Base-by-base conservation (phyloP, 495 filamentous ascomycete species). In the Trichodelitschia bisporula region DNA sequence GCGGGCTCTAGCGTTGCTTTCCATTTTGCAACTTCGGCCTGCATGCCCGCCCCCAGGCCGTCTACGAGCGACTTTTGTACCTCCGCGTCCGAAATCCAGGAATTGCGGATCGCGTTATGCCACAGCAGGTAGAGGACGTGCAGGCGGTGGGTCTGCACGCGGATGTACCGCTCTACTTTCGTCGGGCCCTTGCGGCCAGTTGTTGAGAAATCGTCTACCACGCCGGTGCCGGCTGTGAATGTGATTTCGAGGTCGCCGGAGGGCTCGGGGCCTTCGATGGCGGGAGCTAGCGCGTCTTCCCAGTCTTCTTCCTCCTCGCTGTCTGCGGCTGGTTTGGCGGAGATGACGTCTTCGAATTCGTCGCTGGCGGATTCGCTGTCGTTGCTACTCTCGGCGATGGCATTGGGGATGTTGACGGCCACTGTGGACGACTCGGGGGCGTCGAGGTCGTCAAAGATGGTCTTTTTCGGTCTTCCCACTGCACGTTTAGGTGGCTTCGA, bases 41-140 rank as follows among this genome's bases (percentile, higher is more conserved):
- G 55, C 33, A 72, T 58, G 0, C 55, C 59, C 2, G 66, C 58
- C 0, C 72, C 65, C 15, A 97, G 33, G 32, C 77, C 71, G 8
- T 64, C 62, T 1, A 82, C 50, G 31, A 97, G 50, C 29, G 75
- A 75, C 12, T 68, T 66, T 41, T 93, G 82, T 4, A 82, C 55
- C 31, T 77, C 64, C 15, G 61, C 41, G 42, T 95, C 80, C 37
- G 77, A 82, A 15, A 71, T 45, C 84, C 86, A 97, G 4, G 64
- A 43, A 48, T 93, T 97, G 15, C 86, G 70, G 13, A 90, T 44
- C 0, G 72, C 61, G 47, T 93, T 93, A 41, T 93, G 83, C 50
- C 69, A 86, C 26, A 97, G 62, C 27, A 97, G 51, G 35, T 71
- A 64, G 44, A 84, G 76, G 3, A 97, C 84, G 51, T 97, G 86